Evolutionary conservation across 208 protist genomes (phyloP).

Genomic region (Jaenimonas drosophilae): DNA sequence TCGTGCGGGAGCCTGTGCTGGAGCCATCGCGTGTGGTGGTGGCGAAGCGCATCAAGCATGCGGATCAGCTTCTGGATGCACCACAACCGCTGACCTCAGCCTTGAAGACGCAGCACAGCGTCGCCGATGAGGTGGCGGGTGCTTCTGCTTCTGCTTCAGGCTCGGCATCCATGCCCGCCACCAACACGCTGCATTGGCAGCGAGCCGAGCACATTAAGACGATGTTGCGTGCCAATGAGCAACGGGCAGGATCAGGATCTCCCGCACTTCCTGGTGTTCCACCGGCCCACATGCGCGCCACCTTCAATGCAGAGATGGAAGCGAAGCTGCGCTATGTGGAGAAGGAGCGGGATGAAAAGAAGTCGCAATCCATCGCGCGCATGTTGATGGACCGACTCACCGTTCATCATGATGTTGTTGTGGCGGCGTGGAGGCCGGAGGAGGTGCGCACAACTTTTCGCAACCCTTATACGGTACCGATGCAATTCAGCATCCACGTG

Average conservation of each 20-base stretch:
- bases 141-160: not conserved
- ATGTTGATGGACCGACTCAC: conserved; percentile 66
- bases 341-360: conserved; percentile 61
- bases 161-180: not conserved
- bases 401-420: conserved; percentile 38
- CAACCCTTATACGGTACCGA: conserved; percentile 44
- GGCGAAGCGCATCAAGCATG: not conserved
- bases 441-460: conserved; percentile 40
- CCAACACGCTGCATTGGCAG: conserved; percentile 36
- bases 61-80: not conserved
- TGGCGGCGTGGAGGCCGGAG: conserved; percentile 54
- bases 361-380: conserved; percentile 59
- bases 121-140: not conserved
- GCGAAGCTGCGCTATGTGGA: conserved; percentile 68
- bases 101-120: not conserved
- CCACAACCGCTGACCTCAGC: conserved; percentile 1
- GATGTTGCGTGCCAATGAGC: conserved; percentile 5
- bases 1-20: not conserved
- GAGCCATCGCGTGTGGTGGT: not conserved
- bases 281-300: conserved; percentile 26
- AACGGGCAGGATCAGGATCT: conserved; percentile 15
- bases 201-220: conserved; percentile 58
- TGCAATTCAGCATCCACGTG: conserved; percentile 62
- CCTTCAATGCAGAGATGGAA: conserved; percentile 48
- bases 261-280: conserved; percentile 34